phyloP scores from a whole-genome alignment of 345 rosid genomes.

The Brassica cretica region DNA sequence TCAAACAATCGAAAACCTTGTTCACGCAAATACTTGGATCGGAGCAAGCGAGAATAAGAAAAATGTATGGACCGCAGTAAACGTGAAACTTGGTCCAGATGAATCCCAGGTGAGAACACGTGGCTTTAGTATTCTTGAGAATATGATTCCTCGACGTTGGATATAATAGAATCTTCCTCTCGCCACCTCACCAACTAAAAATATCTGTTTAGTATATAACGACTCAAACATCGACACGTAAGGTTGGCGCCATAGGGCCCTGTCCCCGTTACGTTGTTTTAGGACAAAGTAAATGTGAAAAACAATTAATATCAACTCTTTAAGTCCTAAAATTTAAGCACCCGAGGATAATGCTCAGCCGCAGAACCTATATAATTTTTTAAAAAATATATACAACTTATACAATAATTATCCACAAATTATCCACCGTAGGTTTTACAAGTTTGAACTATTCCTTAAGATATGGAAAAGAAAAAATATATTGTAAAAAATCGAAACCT shows the following conservation, averaged over 20 bases:
- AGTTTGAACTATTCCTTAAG: constrained; percentile 15
- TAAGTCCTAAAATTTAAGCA: constrained; percentile 14
- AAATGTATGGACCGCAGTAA: neutral
- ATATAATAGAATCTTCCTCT: constrained; percentile 13
- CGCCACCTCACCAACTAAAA: constrained; percentile 22
- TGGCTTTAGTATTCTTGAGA: constrained; percentile 17
- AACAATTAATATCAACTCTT: neutral
- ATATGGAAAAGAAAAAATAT: neutral
- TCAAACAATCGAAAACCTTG: neutral
- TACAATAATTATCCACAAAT: neutral
- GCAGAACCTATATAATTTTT: neutral
- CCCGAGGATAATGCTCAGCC: constrained; percentile 11
- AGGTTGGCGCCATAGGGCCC: neutral
- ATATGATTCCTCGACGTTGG: constrained; percentile 37
- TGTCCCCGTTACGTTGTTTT: constrained; percentile 7
- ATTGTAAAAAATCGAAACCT: constrained; percentile 8
- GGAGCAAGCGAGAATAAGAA: neutral
- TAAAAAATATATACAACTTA: neutral
- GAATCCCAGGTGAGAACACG: constrained; percentile 32
- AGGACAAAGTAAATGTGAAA: constrained; percentile 28
- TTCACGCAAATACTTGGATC: neutral
- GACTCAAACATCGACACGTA: constrained; percentile 16
- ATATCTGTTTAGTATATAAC: neutral
- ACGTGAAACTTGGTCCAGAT: constrained; percentile 13
- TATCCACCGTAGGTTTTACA: constrained; percentile 11